Evolutionary conservation across 2,329 filamentous ascomycete genomes (phyloP), one percentile per base, ranked within the genome.

Genomic region (Fusarium buxicola): DNA sequence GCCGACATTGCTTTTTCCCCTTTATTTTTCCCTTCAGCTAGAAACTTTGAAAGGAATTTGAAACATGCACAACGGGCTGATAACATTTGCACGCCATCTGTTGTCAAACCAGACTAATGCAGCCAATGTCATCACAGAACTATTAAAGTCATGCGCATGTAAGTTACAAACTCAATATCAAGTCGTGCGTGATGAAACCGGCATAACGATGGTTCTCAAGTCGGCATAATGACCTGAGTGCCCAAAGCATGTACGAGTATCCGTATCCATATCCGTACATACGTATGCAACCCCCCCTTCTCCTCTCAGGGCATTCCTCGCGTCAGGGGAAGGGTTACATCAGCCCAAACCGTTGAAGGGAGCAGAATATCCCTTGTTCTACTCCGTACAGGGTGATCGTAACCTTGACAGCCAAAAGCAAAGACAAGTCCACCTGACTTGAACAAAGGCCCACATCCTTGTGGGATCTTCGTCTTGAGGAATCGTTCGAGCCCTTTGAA

Each of bases 311-410:
- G 30, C 39, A 44, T 28, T 28, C 21, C 24, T 15, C 31, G 15
- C 10, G 31, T 16, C 24, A 43, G 45, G 43, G 35, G 38, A 18
- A 51, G 35, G 49, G 41, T 56, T 55, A 48, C 55, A 60, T 63
- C 41, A 44, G 25, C 30, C 45, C 35, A 47, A 47, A 38, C 25
- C 15, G 55, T 61, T 25, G 24, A 53, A 36, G 27, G 39, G 53
- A 58, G 31, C 34, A 35, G 34, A 16, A 40, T 50, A 35, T 35
- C 18, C 36, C 40, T 41, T 34, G 35, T 48, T 48, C 36, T 38
- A 36, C 38, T n/a, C n/a, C n/a, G 15, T n/a, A 15, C 4, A 16
- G 47, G 47, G 47, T n/a, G 32, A 41, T 30, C 46, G n/a, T 41
- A 40, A 25, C 47, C 47, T 27, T 39, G 41, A 36, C 48, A 39